Percentiles rank a stretch among this genome's conserved stretches.
These are phyloP conservation scores for Ogataea trehalophila DNA, from an alignment of 805 yeast genomes.

Conservation along the genomic window DNA sequence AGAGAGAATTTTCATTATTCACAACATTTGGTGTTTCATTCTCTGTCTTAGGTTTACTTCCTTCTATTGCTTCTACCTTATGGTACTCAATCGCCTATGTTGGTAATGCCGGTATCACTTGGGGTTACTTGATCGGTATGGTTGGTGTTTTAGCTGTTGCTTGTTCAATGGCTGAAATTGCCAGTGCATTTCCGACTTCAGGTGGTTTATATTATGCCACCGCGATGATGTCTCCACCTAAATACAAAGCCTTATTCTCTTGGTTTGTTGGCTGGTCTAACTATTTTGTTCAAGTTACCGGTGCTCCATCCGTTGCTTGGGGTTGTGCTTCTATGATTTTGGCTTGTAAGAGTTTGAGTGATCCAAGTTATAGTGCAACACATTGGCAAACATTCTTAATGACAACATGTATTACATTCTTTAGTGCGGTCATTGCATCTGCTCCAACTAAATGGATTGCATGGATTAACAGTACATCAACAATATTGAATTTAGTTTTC, in stretches of 20 bases:
- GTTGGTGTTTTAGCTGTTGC: slow-evolving; percentile 53
- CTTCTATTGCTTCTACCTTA: slow-evolving; percentile 61
- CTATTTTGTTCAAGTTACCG: slow-evolving; percentile 60
- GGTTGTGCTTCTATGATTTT: slow-evolving; percentile 52
- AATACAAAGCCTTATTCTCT: slow-evolving; percentile 46
- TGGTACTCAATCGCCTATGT: slow-evolving; percentile 54
- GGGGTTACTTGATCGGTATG: slow-evolving; percentile 56
- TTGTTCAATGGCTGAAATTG: slow-evolving; percentile 55
- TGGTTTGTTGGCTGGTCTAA: slow-evolving; percentile 63
- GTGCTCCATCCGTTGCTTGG: slow-evolving; percentile 56
- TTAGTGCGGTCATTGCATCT: slow-evolving; percentile 44
- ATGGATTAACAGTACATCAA: slow-evolving; percentile 45
- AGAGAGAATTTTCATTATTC: slow-evolving; percentile 52
- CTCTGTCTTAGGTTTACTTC: slow-evolving; percentile 58
- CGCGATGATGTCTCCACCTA: slow-evolving; percentile 54
- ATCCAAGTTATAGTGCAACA: slow-evolving; percentile 36
- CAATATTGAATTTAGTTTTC: slow-evolving; percentile 42
- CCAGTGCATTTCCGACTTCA: slow-evolving; percentile 60
- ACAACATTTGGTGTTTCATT: slow-evolving; percentile 58
- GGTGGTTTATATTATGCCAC: slow-evolving; percentile 69
- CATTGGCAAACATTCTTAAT: slow-evolving; percentile 48
- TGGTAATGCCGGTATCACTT: slow-evolving; percentile 59
- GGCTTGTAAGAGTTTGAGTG: slow-evolving; percentile 40
- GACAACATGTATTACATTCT: slow-evolving; percentile 44
- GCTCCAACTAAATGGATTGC: slow-evolving; percentile 53